These are phyloP conservation scores for Eucommia ulmoides DNA, from an alignment of 257 asterid species.

Conservation along the genomic window DNA sequence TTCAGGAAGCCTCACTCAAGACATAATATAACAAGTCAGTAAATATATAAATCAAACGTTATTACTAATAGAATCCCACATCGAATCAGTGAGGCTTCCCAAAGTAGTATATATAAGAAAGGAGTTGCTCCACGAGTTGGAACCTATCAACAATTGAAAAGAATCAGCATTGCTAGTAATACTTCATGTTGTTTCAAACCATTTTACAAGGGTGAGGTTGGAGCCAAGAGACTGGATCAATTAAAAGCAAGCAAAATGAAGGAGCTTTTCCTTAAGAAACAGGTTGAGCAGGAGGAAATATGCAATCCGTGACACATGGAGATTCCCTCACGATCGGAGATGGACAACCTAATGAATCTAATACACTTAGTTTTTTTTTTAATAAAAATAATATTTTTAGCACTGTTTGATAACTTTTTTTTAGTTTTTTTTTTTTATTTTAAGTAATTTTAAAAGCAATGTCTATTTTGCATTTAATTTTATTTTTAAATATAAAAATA, in stretches of 20 bases:
- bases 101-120: too few relatives aligned
- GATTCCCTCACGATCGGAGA: constrained; percentile 68
- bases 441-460: too few relatives aligned
- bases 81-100: too few relatives aligned
- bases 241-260: constrained; percentile 95
- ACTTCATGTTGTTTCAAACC: constrained; percentile 9
- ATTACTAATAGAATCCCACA: too few relatives aligned
- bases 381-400: constrained; percentile 1
- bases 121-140: too few relatives aligned
- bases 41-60: not conserved
- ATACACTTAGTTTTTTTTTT: constrained; percentile 59
- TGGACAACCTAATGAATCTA: constrained; percentile 57
- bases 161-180: too few relatives aligned
- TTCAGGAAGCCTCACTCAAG: constrained; percentile 71
- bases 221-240: constrained; percentile 88
- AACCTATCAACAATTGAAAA: too few relatives aligned
- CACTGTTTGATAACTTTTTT: too few relatives aligned
- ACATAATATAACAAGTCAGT: constrained; percentile 65
- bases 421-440: too few relatives aligned
- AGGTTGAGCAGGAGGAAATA: constrained; percentile 76
- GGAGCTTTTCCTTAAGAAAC: constrained; percentile 74
- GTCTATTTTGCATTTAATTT: too few relatives aligned
- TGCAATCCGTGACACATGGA: constrained; percentile 90
- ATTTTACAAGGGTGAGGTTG: constrained; percentile 60
- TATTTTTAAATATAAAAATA: too few relatives aligned